phyloP scores from a whole-genome alignment of 1,139 yeast genomes.

The Yamadazyma atlantica region DNA sequence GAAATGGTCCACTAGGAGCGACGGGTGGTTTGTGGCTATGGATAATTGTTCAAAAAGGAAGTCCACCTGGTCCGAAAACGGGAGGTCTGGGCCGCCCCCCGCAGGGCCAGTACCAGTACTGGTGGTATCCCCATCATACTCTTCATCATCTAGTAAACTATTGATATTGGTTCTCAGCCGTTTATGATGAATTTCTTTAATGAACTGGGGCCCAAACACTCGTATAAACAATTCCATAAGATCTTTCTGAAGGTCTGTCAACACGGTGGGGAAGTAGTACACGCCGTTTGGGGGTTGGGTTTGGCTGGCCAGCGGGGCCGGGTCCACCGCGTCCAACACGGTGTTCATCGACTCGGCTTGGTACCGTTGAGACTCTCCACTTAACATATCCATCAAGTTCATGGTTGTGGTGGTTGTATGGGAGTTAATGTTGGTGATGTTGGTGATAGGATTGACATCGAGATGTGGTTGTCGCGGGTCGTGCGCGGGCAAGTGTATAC shows the following conservation, averaged over 20 bases:
- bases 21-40: slow-evolving; percentile 61
- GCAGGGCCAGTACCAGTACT: too few species aligned
- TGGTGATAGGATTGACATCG: too few species aligned
- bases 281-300: slow-evolving; percentile 25
- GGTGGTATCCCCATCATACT: slow-evolving; percentile 13
- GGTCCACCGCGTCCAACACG: too few species aligned
- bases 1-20: slow-evolving; percentile 69
- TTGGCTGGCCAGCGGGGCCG: too few species aligned
- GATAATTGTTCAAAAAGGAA: slow-evolving; percentile 51
- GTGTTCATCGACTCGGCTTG: too few species aligned
- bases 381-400: slow-evolving; percentile 42
- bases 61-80: slow-evolving; percentile 13
- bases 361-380: too few species aligned
- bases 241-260: slow-evolving; percentile 57
- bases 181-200: slow-evolving; percentile 25
- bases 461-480: too few species aligned
- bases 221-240: slow-evolving; percentile 52
- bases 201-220: slow-evolving; percentile 49
- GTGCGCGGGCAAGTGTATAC: too few species aligned
- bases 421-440: neutral
- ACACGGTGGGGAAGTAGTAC: slow-evolving; percentile 54
- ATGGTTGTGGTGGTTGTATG: slow-evolving; percentile 15
- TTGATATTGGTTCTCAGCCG: slow-evolving; percentile 35
- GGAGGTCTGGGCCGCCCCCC: slow-evolving; percentile 1
- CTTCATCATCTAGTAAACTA: slow-evolving; percentile 29